A percentile compares a stretch with the other conserved stretches of the same genome.
These are phyloP conservation scores for Cruciata laevipes DNA, from an alignment of 257 asterid genomes.

Conservation along the genomic window DNA sequence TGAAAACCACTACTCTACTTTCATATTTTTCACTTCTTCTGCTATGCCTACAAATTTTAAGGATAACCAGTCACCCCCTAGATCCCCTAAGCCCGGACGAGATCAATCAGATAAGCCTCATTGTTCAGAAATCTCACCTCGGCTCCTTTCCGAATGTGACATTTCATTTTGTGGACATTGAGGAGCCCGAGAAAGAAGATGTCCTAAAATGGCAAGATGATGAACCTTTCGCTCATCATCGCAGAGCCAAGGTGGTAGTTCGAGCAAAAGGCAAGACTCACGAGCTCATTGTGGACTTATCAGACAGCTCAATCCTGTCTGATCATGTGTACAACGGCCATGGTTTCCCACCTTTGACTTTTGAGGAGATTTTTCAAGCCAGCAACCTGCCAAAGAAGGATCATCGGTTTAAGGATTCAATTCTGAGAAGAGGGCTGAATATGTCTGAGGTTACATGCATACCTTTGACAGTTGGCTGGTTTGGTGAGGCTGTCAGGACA, in stretches of 20 bases:
- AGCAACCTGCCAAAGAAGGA: conserved; percentile 31
- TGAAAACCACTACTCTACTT: conserved; percentile 18
- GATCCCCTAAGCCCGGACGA: conserved; percentile 61
- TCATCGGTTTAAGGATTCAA: conserved; percentile 42
- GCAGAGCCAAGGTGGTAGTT: conserved; percentile 45
- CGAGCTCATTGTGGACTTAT: conserved; percentile 45
- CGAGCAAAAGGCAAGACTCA: conserved; percentile 36
- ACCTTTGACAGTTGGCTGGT: conserved; percentile 65
- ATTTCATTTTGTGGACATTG: conserved; percentile 55
- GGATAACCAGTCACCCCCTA: conserved; percentile 39
- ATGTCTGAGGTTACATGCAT: conserved; percentile 54
- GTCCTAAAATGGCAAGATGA: conserved; percentile 45
- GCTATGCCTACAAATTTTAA: conserved; percentile 13
- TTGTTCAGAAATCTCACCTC: conserved; percentile 32
- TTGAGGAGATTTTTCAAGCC: conserved; percentile 40
- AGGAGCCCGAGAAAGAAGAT: conserved; percentile 53
- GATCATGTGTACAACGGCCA: conserved; percentile 34
- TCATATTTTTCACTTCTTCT: conserved; percentile 14
- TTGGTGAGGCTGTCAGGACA: conserved; percentile 41
- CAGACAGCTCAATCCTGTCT: conserved; percentile 26
- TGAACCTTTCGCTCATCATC: conserved; percentile 31
- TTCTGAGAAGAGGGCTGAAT: conserved; percentile 48
- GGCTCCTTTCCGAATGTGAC: conserved; percentile 33
- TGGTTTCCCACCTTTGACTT: conserved; percentile 58
- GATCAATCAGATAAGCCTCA: conserved; percentile 30